Percentiles rank a stretch among this genome's conserved stretches.
Conservation (phyloP, 2,329 filamentous ascomycete species). For the Verruconis gallopava region DNA sequence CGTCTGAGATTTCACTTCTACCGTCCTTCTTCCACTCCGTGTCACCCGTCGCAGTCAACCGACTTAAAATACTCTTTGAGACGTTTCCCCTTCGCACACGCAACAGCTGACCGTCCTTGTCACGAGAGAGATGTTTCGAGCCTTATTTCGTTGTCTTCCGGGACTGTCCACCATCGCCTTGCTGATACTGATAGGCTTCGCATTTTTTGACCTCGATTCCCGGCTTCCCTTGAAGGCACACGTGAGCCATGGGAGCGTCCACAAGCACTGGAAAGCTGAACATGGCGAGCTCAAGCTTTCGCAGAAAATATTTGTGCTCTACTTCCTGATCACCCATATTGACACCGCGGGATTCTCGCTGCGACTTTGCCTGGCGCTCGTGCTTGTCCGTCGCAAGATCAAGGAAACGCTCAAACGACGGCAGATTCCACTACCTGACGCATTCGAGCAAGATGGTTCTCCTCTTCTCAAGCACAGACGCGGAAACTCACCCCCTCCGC, state of each 20-base stretch:
- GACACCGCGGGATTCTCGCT: not conserved
- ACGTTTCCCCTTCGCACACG: too few species aligned
- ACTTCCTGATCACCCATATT: not conserved
- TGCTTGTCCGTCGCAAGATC: not conserved
- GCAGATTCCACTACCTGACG: not conserved
- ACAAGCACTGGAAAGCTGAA: not conserved
- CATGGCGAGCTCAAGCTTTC: not conserved
- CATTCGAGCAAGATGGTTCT: not conserved
- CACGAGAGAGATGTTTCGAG: not conserved
- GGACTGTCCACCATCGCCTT: not conserved
- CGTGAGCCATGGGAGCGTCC: too few species aligned
- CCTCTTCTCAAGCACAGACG: not conserved
- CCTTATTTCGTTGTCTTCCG: not conserved
- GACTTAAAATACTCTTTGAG: too few species aligned
- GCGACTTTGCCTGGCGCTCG: not conserved
- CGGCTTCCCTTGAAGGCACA: not conserved
- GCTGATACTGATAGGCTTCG: not conserved
- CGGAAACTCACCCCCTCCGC: not conserved
- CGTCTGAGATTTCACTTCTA: too few species aligned
- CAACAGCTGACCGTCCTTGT: too few species aligned
- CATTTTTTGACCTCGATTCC: not conserved
- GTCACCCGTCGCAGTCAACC: too few species aligned
- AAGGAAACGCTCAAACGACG: not conserved
- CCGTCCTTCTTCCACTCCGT: too few species aligned
- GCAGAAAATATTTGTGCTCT: not conserved